Evolutionary conservation across 2,329 filamentous ascomycete species (phyloP), one percentile per base, ranked within the genome.

Genomic region (Penicillium paneum): DNA sequence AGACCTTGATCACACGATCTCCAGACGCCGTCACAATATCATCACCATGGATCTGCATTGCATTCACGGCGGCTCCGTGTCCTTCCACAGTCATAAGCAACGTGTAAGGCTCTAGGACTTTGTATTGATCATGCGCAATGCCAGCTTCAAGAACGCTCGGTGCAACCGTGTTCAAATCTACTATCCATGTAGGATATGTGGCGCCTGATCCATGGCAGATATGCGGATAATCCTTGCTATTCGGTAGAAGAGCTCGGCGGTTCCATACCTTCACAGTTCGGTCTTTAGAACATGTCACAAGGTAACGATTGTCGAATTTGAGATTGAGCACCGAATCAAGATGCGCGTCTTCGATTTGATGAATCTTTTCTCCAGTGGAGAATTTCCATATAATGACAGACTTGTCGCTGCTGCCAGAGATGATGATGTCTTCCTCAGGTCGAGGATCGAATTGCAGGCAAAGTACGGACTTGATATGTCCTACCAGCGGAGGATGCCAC

Each of bases 241-340:
- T 69, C 3, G 74, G 73, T 41, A 70, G 76, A n/a, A 96, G 76
- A 17, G 85, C 79, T 17, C 78, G 81, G 5, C 94, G 86, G 70
- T 93, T 97, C 83, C 96, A 99, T 17, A 99, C 86, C 73, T 97
- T 97, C 79, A 99, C 96, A 0, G 88, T 88, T 72, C 92, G 95
- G 73, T 99, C 94, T 71, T 99, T 99, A 45, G 93, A 97, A 67
- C 94, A 97, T 0, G 94, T 99, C 12, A 97, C 91, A 4, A 99
- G 80, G 59, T 95, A 95, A 8, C 90, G 84, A 61, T 90, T 87
- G 68, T 97, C 92, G 63, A 97, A 99, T 57, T 90, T 85, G 53
- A 99, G 85, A 67, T 97, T 97, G 15, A 99, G 78, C 0, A 99
- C 92, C 0, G 93, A 96, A 72, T 99, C 94, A 29, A 81, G 78